Evolutionary conservation across 805 yeast species (phyloP).

Genomic region (Hermanozyma aechmeae): DNA sequence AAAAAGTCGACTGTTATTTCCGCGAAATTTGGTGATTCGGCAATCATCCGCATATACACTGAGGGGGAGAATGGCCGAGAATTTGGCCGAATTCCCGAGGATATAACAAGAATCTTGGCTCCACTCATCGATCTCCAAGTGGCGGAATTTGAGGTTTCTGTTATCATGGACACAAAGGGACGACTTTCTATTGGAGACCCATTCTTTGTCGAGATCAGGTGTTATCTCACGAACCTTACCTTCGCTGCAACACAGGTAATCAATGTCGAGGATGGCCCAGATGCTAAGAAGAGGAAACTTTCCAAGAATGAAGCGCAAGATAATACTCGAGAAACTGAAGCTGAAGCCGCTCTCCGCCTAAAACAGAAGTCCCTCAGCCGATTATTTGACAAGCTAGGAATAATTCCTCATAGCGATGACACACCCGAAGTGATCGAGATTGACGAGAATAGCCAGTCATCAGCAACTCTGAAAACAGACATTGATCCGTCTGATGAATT

Average conservation of each 20-base stretch:
- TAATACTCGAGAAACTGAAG: conserved; percentile 36
- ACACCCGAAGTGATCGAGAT: conserved; percentile 2
- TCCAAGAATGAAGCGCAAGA: conserved; percentile 14
- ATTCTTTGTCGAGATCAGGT: conserved; percentile 60
- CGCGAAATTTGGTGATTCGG: conserved; percentile 15
- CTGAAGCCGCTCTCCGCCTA: conserved; percentile 41
- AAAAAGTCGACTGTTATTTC: conserved; percentile 9
- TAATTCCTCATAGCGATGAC: conserved; percentile 13
- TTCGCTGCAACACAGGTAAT: conserved; percentile 10
- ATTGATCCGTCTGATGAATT: conserved; percentile 29
- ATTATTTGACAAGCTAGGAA: conserved; percentile 44
- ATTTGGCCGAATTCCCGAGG: conserved; percentile 70
- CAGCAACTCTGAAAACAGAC: conserved; percentile 7
- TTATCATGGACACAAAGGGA: conserved; percentile 46
- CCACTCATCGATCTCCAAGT: conserved; percentile 53
- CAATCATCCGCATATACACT: conserved; percentile 26
- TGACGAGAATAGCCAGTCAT: conserved; percentile 5
- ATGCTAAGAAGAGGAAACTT: conserved; percentile 3
- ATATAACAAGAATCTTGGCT: conserved; percentile 52
- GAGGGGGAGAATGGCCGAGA: conserved; percentile 36
- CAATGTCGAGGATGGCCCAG: too few species aligned
- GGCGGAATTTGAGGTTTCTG: conserved; percentile 45
- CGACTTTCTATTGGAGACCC: conserved; percentile 68
- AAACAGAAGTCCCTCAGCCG: conserved; percentile 47
- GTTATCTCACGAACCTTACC: conserved; percentile 41